phyloP scores from a whole-genome alignment of 2,329 filamentous ascomycete genomes.

The Fulvia fulva region DNA sequence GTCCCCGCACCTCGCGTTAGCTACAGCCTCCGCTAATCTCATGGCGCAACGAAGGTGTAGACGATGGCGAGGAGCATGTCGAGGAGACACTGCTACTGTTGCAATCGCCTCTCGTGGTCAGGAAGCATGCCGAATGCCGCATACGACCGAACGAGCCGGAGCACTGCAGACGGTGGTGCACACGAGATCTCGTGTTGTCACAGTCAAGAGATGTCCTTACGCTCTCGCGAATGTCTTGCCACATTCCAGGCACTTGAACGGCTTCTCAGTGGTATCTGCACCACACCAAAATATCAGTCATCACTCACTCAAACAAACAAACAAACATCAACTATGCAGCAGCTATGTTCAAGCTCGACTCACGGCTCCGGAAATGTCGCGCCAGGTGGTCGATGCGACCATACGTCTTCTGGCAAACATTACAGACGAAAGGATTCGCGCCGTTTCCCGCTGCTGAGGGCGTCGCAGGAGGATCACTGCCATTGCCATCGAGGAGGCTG shows the following conservation, averaged over 20 bases:
- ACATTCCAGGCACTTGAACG: constrained; percentile 19
- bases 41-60: not conserved
- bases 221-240: constrained; percentile 21
- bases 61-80: not conserved
- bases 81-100: not conserved
- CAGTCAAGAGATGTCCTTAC: constrained; percentile 15
- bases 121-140: not conserved
- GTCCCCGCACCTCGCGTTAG: constrained; percentile 9
- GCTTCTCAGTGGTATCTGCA: constrained; percentile 23
- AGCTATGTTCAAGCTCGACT: no score
- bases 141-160: not conserved
- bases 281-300: constrained; percentile 8
- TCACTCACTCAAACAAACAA: no score
- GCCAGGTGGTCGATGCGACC: constrained; percentile 22
- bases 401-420: constrained; percentile 22
- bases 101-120: not conserved
- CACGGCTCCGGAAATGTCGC: constrained; percentile 21
- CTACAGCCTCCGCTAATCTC: not conserved
- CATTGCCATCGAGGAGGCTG: no score
- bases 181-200: not conserved
- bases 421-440: constrained; percentile 20
- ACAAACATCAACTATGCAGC: no score
- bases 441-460: not conserved
- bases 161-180: not conserved
- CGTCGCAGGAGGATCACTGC: not conserved